phyloP scores from a whole-genome alignment of 2,329 filamentous ascomycete species.

The Paracoccidioides brasiliensis region DNA sequence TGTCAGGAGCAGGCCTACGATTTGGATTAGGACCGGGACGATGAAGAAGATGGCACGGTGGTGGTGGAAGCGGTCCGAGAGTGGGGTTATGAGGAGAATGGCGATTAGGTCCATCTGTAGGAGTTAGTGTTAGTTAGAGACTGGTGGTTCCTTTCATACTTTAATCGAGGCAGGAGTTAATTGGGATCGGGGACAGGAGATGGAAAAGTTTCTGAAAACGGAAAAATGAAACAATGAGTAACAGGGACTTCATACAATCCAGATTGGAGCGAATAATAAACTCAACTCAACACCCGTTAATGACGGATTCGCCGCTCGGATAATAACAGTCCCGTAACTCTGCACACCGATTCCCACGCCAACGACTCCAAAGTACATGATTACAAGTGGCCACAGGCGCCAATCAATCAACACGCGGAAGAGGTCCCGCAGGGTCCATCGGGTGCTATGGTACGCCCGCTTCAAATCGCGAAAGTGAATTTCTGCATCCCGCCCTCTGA shows the following conservation, averaged over 20 bases:
- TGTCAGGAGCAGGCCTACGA: constrained; percentile 63
- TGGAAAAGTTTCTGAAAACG: background rate
- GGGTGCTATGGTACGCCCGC: constrained; percentile 61
- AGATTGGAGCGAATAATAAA: constrained; percentile 78
- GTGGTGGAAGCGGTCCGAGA: constrained; percentile 76
- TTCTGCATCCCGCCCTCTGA: constrained; percentile 62
- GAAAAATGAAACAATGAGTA: background rate
- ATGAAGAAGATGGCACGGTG: constrained; percentile 73
- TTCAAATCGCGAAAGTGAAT: constrained; percentile 75
- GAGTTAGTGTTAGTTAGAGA: constrained; percentile 4
- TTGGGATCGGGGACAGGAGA: background rate
- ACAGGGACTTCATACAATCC: constrained; percentile 52
- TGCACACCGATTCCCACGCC: constrained; percentile 85
- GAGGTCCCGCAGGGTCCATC: constrained; percentile 63
- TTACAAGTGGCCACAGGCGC: constrained; percentile 70
- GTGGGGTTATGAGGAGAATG: constrained; percentile 70
- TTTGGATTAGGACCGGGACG: constrained; percentile 61
- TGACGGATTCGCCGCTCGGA: constrained; percentile 59
- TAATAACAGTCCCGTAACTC: constrained; percentile 77
- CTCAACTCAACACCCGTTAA: constrained; percentile 65
- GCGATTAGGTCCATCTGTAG: constrained; percentile 69
- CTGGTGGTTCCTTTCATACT: background rate
- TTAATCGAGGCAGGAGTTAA: background rate
- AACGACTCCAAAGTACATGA: constrained; percentile 94
- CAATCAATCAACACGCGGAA: constrained; percentile 63